Evolutionary conservation across 2,329 filamentous ascomycete genomes (phyloP).

Genomic region (Fusarium sp.): DNA sequence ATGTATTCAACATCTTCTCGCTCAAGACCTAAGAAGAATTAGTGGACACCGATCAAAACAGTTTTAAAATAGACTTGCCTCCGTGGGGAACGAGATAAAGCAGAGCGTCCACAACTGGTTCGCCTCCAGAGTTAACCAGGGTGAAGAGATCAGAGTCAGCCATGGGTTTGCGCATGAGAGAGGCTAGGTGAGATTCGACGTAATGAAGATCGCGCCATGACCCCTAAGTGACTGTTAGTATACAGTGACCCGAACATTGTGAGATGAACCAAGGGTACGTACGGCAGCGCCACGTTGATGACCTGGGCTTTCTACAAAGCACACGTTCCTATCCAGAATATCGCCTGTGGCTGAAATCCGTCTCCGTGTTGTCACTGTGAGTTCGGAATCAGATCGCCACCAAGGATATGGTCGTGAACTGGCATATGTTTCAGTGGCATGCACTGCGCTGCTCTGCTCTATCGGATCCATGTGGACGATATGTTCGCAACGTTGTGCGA

Average conservation of each 20-base stretch:
- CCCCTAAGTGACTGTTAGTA: slow-evolving; percentile 60
- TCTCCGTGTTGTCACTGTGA: slow-evolving; percentile 64
- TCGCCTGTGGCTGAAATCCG: slow-evolving; percentile 73
- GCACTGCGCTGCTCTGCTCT: slow-evolving; percentile 43
- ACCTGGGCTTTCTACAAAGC: slow-evolving; percentile 87
- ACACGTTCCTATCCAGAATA: slow-evolving; percentile 89
- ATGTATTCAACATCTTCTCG: slow-evolving; percentile 74
- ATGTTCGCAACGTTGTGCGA: slow-evolving; percentile 86
- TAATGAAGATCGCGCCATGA: slow-evolving; percentile 73
- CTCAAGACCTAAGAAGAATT: slow-evolving; percentile 44
- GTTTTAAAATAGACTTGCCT: slow-evolving; percentile 55
- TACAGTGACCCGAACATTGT: not conserved
- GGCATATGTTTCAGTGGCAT: slow-evolving; percentile 74
- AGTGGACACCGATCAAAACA: not conserved
- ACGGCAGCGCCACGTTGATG: slow-evolving; percentile 64
- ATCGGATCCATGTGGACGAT: slow-evolving; percentile 91
- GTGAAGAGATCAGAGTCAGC: slow-evolving; percentile 78
- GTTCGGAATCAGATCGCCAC: slow-evolving; percentile 87
- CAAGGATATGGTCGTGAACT: slow-evolving; percentile 85
- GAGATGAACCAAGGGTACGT: slow-evolving; percentile 43
- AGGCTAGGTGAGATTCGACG: slow-evolving; percentile 63
- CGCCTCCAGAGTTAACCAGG: slow-evolving; percentile 82
- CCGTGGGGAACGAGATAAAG: slow-evolving; percentile 79
- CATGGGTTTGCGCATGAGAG: slow-evolving; percentile 60
- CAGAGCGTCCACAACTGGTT: slow-evolving; percentile 83